Evolutionary conservation across 352 stramenopile genomes (phyloP).

Genomic region (Pythium myriotylum): DNA sequence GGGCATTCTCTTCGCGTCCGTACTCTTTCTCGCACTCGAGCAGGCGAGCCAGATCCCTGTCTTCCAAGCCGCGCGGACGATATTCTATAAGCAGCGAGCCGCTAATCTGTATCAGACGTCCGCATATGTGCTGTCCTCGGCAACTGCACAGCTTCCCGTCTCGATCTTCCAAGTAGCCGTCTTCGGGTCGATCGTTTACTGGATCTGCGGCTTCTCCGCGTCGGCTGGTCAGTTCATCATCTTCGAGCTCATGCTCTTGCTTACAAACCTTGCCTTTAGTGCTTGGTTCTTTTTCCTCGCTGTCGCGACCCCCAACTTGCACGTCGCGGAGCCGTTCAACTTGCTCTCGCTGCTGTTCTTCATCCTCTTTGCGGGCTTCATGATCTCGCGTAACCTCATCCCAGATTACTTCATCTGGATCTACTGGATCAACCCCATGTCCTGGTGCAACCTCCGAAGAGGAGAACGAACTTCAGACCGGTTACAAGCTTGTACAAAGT

Average conservation of each 20-base stretch:
- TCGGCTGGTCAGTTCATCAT: not conserved
- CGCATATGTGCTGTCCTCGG: constrained; percentile 45
- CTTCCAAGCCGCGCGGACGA: constrained; percentile 40
- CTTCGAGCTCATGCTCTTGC: not conserved
- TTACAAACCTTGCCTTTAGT: not conserved
- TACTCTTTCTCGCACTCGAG: constrained; percentile 62
- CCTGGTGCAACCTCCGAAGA: too few relatives aligned
- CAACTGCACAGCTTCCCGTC: constrained; percentile 24
- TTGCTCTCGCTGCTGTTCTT: not conserved
- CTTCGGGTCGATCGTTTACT: constrained; percentile 72
- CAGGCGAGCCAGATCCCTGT: constrained; percentile 55
- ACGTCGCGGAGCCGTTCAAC: not conserved
- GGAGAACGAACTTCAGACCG: too few relatives aligned
- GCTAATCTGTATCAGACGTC: constrained; percentile 66
- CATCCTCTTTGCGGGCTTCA: not conserved
- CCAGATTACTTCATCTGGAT: not conserved
- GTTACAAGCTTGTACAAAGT: too few relatives aligned
- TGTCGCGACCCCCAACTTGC: not conserved
- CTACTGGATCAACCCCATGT: not conserved
- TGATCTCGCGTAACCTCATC: not conserved
- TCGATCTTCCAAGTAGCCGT: constrained; percentile 44
- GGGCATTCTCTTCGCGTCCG: constrained; percentile 60
- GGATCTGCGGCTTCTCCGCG: constrained; percentile 49
- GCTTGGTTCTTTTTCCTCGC: not conserved
- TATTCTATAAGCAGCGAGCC: constrained; percentile 68